These are phyloP conservation scores for Aspergillus transmontanensis DNA, from an alignment of 2,329 filamentous ascomycete genomes.

Conservation along the genomic window DNA sequence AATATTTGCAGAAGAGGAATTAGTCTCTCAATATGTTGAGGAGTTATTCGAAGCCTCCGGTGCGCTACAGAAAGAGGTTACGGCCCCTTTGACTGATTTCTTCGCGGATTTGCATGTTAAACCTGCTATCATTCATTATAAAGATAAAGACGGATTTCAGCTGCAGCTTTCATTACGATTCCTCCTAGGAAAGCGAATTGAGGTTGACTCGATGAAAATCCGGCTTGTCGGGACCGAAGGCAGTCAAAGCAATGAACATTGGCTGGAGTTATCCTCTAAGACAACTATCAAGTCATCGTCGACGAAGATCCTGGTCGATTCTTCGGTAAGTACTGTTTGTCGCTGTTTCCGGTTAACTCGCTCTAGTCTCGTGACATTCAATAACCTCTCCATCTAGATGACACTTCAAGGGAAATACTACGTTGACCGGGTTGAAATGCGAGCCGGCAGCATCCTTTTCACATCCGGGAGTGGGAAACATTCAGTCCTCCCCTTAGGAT, in stretches of 20 bases:
- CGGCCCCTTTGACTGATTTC: constrained; percentile 70
- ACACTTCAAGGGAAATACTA: constrained; percentile 69
- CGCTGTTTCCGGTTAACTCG: constrained; percentile 16
- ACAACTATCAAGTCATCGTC: constrained; percentile 58
- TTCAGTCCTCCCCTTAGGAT: constrained; percentile 35
- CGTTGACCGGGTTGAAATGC: constrained; percentile 70
- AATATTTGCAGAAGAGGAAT: constrained; percentile 31
- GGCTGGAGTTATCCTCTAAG: constrained; percentile 56
- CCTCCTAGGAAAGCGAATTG: constrained; percentile 70
- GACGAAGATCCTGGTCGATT: constrained; percentile 54
- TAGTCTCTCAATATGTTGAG: constrained; percentile 40
- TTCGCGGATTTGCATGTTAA: constrained; percentile 71
- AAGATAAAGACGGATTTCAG: constrained; percentile 73
- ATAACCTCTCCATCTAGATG: constrained; percentile 24
- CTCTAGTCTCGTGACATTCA: neutral
- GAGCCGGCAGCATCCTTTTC: constrained; percentile 44
- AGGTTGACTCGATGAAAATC: constrained; percentile 66
- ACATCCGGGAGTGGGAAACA: constrained; percentile 32
- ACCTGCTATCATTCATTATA: constrained; percentile 68
- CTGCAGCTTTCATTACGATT: constrained; percentile 70
- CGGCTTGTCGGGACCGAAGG: constrained; percentile 58
- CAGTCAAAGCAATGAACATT: constrained; percentile 64
- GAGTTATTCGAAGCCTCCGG: constrained; percentile 52
- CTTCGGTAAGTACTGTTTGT: constrained; percentile 41
- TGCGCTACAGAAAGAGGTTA: constrained; percentile 62